Percentiles rank a stretch among this genome's conserved stretches.
Evolutionary conservation across 2,329 filamentous ascomycete genomes (phyloP).

Genomic region (Cordyceps farinosa): DNA sequence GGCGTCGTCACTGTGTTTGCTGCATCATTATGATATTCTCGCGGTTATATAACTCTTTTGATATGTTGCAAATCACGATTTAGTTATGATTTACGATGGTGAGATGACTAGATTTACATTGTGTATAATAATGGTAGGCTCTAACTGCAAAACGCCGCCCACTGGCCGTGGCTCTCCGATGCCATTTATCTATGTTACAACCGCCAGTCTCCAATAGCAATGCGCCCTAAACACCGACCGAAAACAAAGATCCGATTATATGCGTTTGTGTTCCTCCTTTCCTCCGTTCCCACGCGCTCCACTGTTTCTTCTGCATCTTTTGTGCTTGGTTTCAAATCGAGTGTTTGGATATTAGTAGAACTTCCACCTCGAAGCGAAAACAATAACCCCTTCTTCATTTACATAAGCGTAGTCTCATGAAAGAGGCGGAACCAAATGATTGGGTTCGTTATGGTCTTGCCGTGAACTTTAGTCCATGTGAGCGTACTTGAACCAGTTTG

Average conservation of each 20-base stretch:
- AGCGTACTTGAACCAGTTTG: conserved; percentile 95
- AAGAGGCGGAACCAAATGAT: not conserved
- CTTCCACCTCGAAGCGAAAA: not conserved
- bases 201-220: conserved; percentile 13
- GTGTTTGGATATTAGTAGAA: not conserved
- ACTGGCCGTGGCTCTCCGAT: not conserved
- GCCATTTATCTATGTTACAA: not conserved
- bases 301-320: not conserved
- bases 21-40: conserved; percentile 16
- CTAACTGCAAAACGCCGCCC: conserved; percentile 1
- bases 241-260: conserved; percentile 10
- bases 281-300: not conserved
- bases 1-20: conserved; percentile 64
- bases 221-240: conserved; percentile 8
- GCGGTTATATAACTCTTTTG: not conserved
- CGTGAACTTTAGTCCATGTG: conserved; percentile 63
- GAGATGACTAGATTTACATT: conserved; percentile 24
- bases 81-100: not conserved
- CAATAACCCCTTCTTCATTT: not conserved
- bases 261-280: not conserved
- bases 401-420: not conserved
- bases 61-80: not conserved
- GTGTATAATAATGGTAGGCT: not conserved
- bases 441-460: not conserved
- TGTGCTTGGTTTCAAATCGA: not conserved